phyloP scores from a whole-genome alignment of 768 basidiomycete species.

The Boletus eberwhitei region DNA sequence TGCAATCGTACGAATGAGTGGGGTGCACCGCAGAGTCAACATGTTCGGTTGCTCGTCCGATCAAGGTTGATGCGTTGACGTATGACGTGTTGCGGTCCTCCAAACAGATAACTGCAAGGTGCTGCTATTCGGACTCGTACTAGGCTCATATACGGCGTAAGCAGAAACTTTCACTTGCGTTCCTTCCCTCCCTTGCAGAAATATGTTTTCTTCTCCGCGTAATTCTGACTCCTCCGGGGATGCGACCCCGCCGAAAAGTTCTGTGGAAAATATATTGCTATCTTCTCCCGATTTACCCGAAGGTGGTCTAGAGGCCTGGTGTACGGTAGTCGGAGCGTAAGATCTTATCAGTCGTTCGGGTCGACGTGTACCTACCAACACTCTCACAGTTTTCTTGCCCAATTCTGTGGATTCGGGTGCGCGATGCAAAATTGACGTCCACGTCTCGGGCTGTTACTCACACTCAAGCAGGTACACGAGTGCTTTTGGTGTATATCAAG shows the following conservation, averaged over 20 bases:
- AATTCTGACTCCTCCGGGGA: background rate
- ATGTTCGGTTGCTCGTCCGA: background rate
- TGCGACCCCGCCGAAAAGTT: background rate
- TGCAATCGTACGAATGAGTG: background rate
- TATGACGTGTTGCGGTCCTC: background rate
- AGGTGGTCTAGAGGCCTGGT: slow-evolving; percentile 23
- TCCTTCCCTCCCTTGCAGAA: background rate
- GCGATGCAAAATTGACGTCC: background rate
- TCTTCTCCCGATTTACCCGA: slow-evolving; percentile 5
- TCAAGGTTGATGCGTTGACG: no score
- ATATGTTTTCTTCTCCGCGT: background rate
- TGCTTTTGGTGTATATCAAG: slow-evolving; percentile 31
- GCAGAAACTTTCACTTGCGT: background rate
- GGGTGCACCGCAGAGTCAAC: no score
- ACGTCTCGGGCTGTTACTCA: background rate
- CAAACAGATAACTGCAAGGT: background rate
- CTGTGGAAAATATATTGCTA: background rate
- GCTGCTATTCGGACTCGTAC: background rate
- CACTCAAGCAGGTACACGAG: slow-evolving; percentile 10
- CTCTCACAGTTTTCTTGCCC: slow-evolving; percentile 22
- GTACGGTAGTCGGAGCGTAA: slow-evolving; percentile 27
- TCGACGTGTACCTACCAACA: background rate
- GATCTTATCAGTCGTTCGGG: background rate
- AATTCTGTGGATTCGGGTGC: slow-evolving; percentile 28
- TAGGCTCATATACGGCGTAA: background rate